Evolutionary conservation across 2,329 filamentous ascomycete species (phyloP).

Genomic region (Diatrype stigma): DNA sequence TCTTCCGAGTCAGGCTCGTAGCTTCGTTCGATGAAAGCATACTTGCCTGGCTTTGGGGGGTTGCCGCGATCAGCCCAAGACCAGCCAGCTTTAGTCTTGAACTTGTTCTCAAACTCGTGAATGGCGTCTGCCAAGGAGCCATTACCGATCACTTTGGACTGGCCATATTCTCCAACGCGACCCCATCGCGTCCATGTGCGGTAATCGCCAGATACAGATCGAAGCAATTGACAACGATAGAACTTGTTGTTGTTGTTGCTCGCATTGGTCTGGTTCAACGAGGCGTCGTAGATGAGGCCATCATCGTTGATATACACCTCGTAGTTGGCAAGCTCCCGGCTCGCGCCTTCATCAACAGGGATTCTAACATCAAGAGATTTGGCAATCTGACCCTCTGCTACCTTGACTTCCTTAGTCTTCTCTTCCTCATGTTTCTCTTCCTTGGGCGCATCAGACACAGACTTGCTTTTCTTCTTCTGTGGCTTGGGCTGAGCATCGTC

Average conservation of each 20-base stretch:
- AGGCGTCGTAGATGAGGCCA: constrained; percentile 71
- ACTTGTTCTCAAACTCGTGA: constrained; percentile 55
- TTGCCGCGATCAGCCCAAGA: constrained; percentile 49
- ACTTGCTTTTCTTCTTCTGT: constrained; percentile 31
- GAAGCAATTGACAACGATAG: constrained; percentile 49
- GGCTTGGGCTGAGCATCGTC: constrained; percentile 22
- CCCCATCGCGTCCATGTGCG: constrained; percentile 77
- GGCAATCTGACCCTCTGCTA: constrained; percentile 42
- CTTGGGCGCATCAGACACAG: constrained; percentile 16
- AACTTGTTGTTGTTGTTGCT: constrained; percentile 77
- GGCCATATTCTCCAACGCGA: constrained; percentile 62
- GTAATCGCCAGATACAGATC: constrained; percentile 37
- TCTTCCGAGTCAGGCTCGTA: constrained; percentile 63
- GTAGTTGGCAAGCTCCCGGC: constrained; percentile 31
- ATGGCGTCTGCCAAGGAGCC: constrained; percentile 41
- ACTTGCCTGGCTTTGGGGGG: constrained; percentile 62
- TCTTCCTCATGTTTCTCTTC: constrained; percentile 18
- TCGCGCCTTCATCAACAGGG: constrained; percentile 44
- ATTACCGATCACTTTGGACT: constrained; percentile 39
- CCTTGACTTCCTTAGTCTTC: constrained; percentile 12
- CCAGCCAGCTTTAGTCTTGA: constrained; percentile 58
- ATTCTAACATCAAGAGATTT: constrained; percentile 43
- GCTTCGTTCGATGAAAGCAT: constrained; percentile 75
- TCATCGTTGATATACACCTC: constrained; percentile 63
- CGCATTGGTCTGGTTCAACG: constrained; percentile 73